A percentile compares a stretch with the other conserved stretches of the same genome.
These are phyloP conservation scores for Pugionium dolabratum DNA, from an alignment of 345 rosid species.

Conservation along the genomic window DNA sequence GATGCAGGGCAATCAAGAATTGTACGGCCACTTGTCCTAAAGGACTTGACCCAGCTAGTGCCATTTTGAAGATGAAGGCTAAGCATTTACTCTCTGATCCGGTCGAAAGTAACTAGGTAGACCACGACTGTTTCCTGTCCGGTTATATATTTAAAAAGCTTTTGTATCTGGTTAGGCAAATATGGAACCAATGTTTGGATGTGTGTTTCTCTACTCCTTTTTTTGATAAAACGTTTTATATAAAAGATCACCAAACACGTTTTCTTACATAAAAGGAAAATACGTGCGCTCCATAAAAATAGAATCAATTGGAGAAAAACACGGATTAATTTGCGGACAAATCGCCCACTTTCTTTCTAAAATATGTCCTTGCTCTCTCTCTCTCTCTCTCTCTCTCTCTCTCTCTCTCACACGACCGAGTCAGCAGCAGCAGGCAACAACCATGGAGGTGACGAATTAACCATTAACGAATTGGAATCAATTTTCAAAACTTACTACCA, in stretches of 20 bases:
- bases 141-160: conserved; percentile 2
- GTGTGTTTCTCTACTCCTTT: conserved; percentile 13
- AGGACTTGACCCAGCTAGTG: conserved; percentile 58
- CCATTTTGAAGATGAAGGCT: conserved; percentile 62
- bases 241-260: conserved; percentile 24
- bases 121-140: background rate
- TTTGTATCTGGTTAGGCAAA: conserved; percentile 5
- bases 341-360: conserved; percentile 38
- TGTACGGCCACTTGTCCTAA: conserved; percentile 69
- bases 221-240: background rate
- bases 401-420: conserved; percentile 34
- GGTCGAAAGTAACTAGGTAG: conserved; percentile 16
- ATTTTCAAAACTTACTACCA: conserved; percentile 30
- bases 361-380: background rate
- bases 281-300: conserved; percentile 41
- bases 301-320: conserved; percentile 29
- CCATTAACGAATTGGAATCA: conserved; percentile 26
- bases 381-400: too few relatives aligned
- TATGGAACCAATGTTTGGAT: too few relatives aligned
- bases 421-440: conserved; percentile 36
- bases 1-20: conserved; percentile 62
- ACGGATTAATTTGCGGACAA: conserved; percentile 35
- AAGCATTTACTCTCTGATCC: conserved; percentile 41
- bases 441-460: conserved; percentile 20
- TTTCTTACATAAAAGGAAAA: conserved; percentile 16